phyloP scores from a whole-genome alignment of 164 flowering plant species.

The Dillenia turbinata region DNA sequence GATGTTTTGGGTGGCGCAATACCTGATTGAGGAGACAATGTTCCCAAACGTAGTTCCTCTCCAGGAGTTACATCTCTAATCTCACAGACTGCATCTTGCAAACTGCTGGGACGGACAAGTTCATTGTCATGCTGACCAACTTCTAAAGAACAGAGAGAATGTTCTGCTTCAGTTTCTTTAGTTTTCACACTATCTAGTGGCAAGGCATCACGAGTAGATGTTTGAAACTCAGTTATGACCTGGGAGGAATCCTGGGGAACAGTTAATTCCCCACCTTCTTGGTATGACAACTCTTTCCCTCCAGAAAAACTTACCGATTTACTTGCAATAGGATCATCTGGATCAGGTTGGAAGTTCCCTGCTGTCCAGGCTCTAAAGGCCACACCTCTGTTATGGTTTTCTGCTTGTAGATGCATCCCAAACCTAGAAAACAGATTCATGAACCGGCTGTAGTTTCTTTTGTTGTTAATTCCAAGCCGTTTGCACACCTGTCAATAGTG shows the following conservation, averaged over 20 bases:
- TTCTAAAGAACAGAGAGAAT: slow-evolving; percentile 11
- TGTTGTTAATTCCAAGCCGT: slow-evolving; percentile 71
- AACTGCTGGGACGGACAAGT: slow-evolving; percentile 14
- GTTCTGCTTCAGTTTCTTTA: slow-evolving; percentile 15
- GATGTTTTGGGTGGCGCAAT: slow-evolving; percentile 19
- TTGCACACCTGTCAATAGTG: slow-evolving; percentile 51
- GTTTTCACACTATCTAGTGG: slow-evolving; percentile 6
- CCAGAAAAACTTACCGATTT: slow-evolving; percentile 20
- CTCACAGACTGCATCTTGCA: slow-evolving; percentile 19
- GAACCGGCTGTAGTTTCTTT: slow-evolving; percentile 52
- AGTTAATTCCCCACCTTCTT: slow-evolving; percentile 11
- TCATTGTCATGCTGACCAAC: slow-evolving; percentile 18
- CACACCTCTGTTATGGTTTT: slow-evolving; percentile 46
- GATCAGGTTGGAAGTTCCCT: slow-evolving; percentile 34
- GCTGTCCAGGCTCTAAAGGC: slow-evolving; percentile 74
- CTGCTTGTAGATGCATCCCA: slow-evolving; percentile 60
- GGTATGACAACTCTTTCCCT: slow-evolving; percentile 10
- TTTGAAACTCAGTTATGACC: slow-evolving; percentile 13
- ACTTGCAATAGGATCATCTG: slow-evolving; percentile 18
- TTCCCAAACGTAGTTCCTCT: slow-evolving; percentile 22
- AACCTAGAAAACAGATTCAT: slow-evolving; percentile 49
- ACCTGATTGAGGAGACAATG: slow-evolving; percentile 14
- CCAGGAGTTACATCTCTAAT: slow-evolving; percentile 12
- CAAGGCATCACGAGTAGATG: neutral
- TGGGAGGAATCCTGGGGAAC: slow-evolving; percentile 21